Percentiles rank a stretch among this genome's conserved stretches.
These are phyloP conservation scores for Saposhnikovia divaricata DNA, from an alignment of 129 eudicot genomes.

Conservation along the genomic window DNA sequence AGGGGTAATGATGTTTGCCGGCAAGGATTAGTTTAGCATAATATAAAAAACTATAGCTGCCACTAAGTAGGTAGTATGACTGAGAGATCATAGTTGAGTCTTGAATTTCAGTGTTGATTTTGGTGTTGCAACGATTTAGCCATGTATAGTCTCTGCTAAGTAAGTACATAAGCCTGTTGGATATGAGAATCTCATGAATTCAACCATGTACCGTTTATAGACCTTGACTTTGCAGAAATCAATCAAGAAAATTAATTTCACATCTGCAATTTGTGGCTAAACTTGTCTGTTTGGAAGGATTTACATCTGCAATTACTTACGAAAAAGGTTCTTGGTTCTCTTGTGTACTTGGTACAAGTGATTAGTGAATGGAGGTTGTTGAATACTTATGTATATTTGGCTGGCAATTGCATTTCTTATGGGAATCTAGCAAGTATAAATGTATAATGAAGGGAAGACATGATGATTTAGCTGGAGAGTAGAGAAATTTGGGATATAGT, in stretches of 20 bases:
- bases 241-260: not conserved
- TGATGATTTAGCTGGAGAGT: not conserved
- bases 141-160: no score
- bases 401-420: conserved; percentile 1
- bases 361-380: conserved; percentile 3
- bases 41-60: not conserved
- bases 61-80: not conserved
- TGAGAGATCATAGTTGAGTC: not conserved
- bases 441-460: not conserved
- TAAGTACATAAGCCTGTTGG: not conserved
- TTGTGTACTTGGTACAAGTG: conserved; percentile 13
- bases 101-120: not conserved
- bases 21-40: not conserved
- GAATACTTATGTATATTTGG: not conserved
- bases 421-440: not conserved
- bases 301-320: not conserved
- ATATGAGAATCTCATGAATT: not conserved
- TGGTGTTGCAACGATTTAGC: not conserved
- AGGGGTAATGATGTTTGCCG: not conserved
- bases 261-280: not conserved
- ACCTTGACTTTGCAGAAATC: not conserved
- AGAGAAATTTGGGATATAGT: not conserved
- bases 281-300: not conserved
- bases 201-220: not conserved
- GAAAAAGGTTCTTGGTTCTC: conserved; percentile 10